Conservation (phyloP, 169 alveolate species). For the Plasmodium sp. region DNA sequence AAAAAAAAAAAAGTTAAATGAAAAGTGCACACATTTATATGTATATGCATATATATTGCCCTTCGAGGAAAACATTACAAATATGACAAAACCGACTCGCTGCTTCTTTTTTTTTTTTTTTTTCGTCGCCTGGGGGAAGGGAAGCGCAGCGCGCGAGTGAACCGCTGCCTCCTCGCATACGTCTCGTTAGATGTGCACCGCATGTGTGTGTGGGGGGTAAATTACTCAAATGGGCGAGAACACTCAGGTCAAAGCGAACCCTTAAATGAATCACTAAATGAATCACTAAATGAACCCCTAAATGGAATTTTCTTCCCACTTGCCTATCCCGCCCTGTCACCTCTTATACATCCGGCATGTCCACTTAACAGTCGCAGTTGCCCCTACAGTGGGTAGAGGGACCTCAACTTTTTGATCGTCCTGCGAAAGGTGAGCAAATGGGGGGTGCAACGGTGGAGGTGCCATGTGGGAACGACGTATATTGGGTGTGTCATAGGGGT, state of each 20-base stretch:
- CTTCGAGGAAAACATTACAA: background rate
- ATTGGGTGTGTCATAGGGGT: background rate
- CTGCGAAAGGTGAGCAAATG: background rate
- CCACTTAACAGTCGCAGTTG: background rate
- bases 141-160: background rate
- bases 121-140: background rate
- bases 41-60: too few species aligned
- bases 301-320: too few species aligned
- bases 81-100: background rate
- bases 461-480: background rate
- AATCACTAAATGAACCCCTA: background rate
- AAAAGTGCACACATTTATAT: background rate
- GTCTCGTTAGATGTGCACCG: background rate
- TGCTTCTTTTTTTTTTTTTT: background rate
- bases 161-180: background rate
- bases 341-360: background rate
- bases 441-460: background rate
- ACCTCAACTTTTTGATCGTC: slow-evolving; percentile 25
- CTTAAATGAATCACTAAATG: too few species aligned
- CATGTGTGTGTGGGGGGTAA: background rate
- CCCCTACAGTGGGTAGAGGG: slow-evolving; percentile 3
- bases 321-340: background rate
- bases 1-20: background rate
- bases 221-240: background rate
- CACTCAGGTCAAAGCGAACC: background rate